A percentile compares a stretch with the other conserved stretches of the same genome.
Evolutionary conservation across 2,329 filamentous ascomycete species (phyloP).

Genomic region (Talaromyces islandicus): DNA sequence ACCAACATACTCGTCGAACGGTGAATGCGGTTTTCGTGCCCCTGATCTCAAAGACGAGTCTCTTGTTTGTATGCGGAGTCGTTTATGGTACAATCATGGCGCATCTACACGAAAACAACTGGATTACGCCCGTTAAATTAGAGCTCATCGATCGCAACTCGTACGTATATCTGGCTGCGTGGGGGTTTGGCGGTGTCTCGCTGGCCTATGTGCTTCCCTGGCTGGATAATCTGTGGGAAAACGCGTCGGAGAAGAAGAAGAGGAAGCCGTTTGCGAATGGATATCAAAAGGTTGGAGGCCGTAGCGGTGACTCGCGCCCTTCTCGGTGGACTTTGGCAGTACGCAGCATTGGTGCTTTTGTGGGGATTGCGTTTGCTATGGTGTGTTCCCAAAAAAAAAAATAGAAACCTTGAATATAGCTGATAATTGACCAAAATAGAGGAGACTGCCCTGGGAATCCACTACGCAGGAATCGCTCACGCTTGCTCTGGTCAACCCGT

Average conservation of each 20-base stretch:
- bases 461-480: constrained; percentile 89
- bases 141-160: constrained; percentile 48
- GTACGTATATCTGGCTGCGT: constrained; percentile 69
- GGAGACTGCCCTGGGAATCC: constrained; percentile 87
- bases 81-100: constrained; percentile 78
- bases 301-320: constrained; percentile 22
- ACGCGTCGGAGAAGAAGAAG: constrained; percentile 26
- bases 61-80: constrained; percentile 74
- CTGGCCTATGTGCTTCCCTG: constrained; percentile 77
- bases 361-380: constrained; percentile 73
- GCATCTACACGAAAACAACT: constrained; percentile 65
- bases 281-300: neutral
- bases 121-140: constrained; percentile 57
- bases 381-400: constrained; percentile 39
- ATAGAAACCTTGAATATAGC: constrained; percentile 7
- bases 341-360: constrained; percentile 63
- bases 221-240: constrained; percentile 71
- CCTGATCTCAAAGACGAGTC: constrained; percentile 50
- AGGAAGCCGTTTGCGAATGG: neutral
- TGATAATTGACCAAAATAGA: constrained; percentile 44
- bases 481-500: constrained; percentile 83
- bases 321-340: constrained; percentile 64
- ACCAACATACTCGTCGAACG: constrained; percentile 29
- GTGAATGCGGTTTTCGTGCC: constrained; percentile 44
- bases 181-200: constrained; percentile 73